A percentile compares a stretch with the other conserved stretches of the same genome.
These are phyloP conservation scores for Forsythia suspensa DNA, from an alignment of 257 asterid species.

Conservation along the genomic window DNA sequence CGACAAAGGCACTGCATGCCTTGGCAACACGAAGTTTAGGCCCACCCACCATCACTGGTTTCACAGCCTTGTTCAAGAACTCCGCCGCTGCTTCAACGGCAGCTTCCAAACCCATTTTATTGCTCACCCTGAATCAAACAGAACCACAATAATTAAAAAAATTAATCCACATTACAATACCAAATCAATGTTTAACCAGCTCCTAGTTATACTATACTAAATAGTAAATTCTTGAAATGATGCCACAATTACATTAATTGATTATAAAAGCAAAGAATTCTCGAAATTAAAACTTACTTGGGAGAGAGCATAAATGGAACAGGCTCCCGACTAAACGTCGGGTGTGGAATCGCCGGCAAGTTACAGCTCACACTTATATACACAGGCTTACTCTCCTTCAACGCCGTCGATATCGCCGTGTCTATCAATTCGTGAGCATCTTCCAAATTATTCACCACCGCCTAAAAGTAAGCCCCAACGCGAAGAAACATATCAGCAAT, in stretches of 20 bases:
- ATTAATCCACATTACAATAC: neutral
- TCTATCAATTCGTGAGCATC: slow-evolving; percentile 87
- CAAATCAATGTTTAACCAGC: neutral
- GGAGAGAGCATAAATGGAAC: slow-evolving; percentile 71
- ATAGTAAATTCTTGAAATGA: neutral
- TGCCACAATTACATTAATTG: neutral
- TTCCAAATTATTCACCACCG: slow-evolving; percentile 78
- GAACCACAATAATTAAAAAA: neutral
- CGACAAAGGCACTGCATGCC: slow-evolving; percentile 62
- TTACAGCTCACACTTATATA: slow-evolving; percentile 77
- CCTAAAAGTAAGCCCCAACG: slow-evolving; percentile 36
- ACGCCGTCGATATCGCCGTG: slow-evolving; percentile 74
- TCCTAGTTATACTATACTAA: neutral
- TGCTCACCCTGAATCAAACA: slow-evolving; percentile 48
- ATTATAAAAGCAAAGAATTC: neutral
- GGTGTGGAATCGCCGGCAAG: slow-evolving; percentile 70
- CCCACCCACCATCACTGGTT: slow-evolving; percentile 90
- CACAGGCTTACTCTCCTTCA: slow-evolving; percentile 88
- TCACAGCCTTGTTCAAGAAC: slow-evolving; percentile 77
- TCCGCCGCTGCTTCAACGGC: slow-evolving; percentile 75
- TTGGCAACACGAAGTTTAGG: slow-evolving; percentile 72
- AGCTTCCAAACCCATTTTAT: slow-evolving; percentile 64
- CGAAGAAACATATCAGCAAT: neutral
- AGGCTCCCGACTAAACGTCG: slow-evolving; percentile 73
- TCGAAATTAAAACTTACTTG: slow-evolving; percentile 32